These are phyloP conservation scores for Clarireedia hainanense DNA, from an alignment of 2,329 filamentous ascomycete genomes.

Conservation along the genomic window DNA sequence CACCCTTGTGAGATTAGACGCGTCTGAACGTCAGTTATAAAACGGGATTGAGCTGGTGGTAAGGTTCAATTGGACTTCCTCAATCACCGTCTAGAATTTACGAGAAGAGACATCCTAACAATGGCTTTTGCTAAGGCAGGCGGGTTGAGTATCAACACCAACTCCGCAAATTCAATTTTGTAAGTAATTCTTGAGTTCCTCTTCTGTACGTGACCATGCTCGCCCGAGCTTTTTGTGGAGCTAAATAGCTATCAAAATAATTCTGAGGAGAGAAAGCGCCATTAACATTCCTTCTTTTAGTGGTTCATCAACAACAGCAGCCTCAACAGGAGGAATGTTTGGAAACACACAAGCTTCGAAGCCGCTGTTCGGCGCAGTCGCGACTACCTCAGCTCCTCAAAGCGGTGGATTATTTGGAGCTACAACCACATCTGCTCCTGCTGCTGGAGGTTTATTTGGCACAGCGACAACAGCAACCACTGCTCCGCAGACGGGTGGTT, in stretches of 20 bases:
- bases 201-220: background rate
- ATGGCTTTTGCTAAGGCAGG: conserved; percentile 42
- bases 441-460: conserved; percentile 22
- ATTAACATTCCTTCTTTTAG: conserved; percentile 19
- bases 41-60: too few relatives aligned
- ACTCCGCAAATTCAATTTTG: conserved; percentile 50
- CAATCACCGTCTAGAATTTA: background rate
- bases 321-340: conserved; percentile 28
- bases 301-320: conserved; percentile 23
- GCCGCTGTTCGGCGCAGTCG: conserved; percentile 29
- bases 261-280: conserved; percentile 8
- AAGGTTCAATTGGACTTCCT: background rate
- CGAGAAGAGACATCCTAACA: background rate
- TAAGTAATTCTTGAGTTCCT: conserved; percentile 28
- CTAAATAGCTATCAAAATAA: conserved; percentile 10
- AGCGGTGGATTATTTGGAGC: conserved; percentile 30
- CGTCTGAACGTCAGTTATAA: background rate
- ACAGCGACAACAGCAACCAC: conserved; percentile 11
- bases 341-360: conserved; percentile 23
- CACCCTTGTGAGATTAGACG: background rate
- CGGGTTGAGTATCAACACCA: conserved; percentile 57
- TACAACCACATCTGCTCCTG: conserved; percentile 16
- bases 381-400: conserved; percentile 18
- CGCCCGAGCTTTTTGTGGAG: conserved; percentile 9
- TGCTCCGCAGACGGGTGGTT: conserved; percentile 15